A percentile compares a stretch with the other conserved stretches of the same genome.
phyloP scores from a whole-genome alignment of 352 stramenopile genomes.

The Pythium myriotylum region DNA sequence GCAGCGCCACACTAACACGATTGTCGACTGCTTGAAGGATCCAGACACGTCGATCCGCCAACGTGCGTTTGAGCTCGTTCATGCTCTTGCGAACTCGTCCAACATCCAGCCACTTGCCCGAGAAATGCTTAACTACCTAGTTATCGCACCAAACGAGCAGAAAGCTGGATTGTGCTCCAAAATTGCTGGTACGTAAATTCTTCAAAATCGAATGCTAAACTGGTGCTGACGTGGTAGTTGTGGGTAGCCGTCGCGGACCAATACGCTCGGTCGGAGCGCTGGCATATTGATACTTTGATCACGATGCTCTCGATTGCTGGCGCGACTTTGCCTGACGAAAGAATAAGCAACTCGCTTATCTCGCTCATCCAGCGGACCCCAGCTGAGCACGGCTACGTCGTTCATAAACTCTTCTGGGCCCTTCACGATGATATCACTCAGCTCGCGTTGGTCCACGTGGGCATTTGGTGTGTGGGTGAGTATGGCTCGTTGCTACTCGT shows the following conservation, averaged over 20 bases:
- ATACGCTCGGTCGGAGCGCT: conserved; percentile 84
- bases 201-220: too few relatives aligned
- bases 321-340: conserved; percentile 88
- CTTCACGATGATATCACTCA: conserved; percentile 96
- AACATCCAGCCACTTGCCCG: conserved; percentile 97
- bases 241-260: conserved; percentile 77
- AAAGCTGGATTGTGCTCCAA: conserved; percentile 94
- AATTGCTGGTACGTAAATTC: conserved; percentile 81
- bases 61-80: conserved; percentile 98
- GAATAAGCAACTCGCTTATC: conserved; percentile 95
- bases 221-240: conserved; percentile 7
- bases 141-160: conserved; percentile 96
- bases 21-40: conserved; percentile 95
- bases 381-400: conserved; percentile 93
- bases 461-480: conserved; percentile 98
- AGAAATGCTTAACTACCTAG: conserved; percentile 99
- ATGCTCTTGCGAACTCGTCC: conserved; percentile 96
- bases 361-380: conserved; percentile 94
- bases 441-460: conserved; percentile 95
- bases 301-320: conserved; percentile 99
- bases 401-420: conserved; percentile 97
- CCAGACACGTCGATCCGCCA: conserved; percentile 98
- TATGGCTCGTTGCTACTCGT: conserved; percentile 93
- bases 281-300: conserved; percentile 98
- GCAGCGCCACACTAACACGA: conserved; percentile 97